phyloP scores from a whole-genome alignment of 2,329 filamentous ascomycete genomes.

The Calonectria honghensis region DNA sequence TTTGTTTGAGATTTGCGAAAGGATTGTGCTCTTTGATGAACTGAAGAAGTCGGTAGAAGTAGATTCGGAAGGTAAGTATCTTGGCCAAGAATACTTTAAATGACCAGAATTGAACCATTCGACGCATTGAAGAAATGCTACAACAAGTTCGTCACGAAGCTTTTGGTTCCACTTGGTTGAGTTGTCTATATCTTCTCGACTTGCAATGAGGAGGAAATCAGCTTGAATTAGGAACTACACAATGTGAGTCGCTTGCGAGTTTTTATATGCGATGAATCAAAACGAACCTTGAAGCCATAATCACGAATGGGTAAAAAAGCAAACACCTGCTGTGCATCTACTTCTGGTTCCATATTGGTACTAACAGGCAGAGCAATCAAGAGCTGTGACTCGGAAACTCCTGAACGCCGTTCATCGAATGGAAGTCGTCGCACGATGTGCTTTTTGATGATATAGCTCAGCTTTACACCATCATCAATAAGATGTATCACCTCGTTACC shows the following conservation, averaged over 20 bases:
- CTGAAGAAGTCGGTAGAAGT: background rate
- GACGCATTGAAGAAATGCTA: background rate
- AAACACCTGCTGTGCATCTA: conserved; percentile 4
- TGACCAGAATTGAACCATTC: conserved; percentile 6
- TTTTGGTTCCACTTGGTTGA: conserved; percentile 25
- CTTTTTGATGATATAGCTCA: background rate
- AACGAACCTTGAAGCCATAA: conserved; percentile 9
- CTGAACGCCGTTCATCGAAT: background rate
- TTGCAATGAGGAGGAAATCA: conserved; percentile 54
- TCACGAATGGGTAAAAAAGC: conserved; percentile 14
- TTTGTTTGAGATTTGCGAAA: background rate
- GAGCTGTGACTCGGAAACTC: background rate
- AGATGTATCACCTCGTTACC: background rate
- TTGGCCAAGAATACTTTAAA: conserved; percentile 8
- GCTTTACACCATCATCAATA: background rate
- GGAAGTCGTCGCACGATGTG: background rate
- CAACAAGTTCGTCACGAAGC: conserved; percentile 7
- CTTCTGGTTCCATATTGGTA: background rate
- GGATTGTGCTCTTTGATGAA: background rate
- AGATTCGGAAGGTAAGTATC: background rate
- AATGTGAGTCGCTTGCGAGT: conserved; percentile 31
- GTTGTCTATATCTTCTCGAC: conserved; percentile 48
- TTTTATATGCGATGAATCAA: background rate
- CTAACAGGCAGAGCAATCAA: background rate
- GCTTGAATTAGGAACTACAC: conserved; percentile 54